Conservation (phyloP, 129 eudicot genomes). For the Arctium minus region DNA sequence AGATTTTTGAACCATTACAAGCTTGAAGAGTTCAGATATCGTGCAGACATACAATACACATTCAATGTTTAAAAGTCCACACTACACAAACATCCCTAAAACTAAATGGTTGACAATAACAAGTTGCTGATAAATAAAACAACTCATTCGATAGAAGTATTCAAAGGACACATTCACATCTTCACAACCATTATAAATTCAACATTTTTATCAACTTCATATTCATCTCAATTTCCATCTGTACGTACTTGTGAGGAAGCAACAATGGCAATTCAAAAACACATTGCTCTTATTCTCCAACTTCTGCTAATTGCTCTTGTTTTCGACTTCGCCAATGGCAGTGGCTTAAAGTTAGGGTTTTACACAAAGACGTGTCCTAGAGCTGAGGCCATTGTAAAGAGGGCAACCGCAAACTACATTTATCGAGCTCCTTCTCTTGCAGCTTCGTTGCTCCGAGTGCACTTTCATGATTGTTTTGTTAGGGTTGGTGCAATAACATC, state of each 20-base stretch:
- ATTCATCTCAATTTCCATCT: too few relatives aligned
- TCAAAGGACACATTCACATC: too few relatives aligned
- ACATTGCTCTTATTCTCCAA: constrained; percentile 18
- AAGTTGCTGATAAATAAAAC: too few relatives aligned
- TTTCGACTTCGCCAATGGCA: constrained; percentile 32
- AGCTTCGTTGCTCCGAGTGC: constrained; percentile 66
- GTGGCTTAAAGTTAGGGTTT: constrained; percentile 27
- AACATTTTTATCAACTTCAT: too few relatives aligned
- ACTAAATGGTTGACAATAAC: too few relatives aligned
- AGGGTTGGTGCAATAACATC: constrained; percentile 37
- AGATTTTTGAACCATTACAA: not conserved
- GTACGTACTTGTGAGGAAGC: not conserved
- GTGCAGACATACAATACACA: not conserved
- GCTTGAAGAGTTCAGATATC: not conserved
- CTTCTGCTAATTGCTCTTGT: constrained; percentile 25
- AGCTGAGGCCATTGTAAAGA: constrained; percentile 40
- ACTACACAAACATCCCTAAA: too few relatives aligned
- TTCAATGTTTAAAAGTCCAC: not conserved
- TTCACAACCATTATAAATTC: too few relatives aligned
- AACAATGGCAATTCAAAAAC: constrained; percentile 15
- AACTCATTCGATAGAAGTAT: too few relatives aligned
- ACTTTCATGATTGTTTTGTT: constrained; percentile 78
- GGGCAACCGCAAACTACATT: constrained; percentile 26
- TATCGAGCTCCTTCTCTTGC: constrained; percentile 58
- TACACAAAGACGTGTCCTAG: constrained; percentile 52